These are phyloP conservation scores for Fusarium citri DNA, from an alignment of 2,329 filamentous ascomycete genomes.

Conservation along the genomic window DNA sequence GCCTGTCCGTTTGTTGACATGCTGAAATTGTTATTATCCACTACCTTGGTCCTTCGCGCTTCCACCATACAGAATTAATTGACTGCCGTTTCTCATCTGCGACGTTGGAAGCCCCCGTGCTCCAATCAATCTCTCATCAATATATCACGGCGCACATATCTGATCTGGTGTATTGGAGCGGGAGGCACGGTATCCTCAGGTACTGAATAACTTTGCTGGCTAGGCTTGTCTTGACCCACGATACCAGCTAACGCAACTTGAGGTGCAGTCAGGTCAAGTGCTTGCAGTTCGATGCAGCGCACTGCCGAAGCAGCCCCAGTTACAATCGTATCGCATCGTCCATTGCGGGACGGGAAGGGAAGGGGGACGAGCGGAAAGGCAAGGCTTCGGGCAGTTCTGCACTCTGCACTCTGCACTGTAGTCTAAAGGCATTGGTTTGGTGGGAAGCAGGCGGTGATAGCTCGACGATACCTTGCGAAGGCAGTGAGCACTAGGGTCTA, in stretches of 20 bases:
- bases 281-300: slow-evolving; percentile 32
- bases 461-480: slow-evolving; percentile 29
- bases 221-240: neutral
- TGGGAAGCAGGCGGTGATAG: slow-evolving; percentile 28
- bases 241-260: slow-evolving; percentile 9
- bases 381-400: slow-evolving; percentile 22
- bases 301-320: slow-evolving; percentile 36
- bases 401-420: neutral
- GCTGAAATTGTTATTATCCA: slow-evolving; percentile 47
- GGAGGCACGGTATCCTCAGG: neutral
- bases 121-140: slow-evolving; percentile 21
- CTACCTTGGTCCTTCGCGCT: slow-evolving; percentile 27
- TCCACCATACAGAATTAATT: slow-evolving; percentile 16
- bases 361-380: slow-evolving; percentile 18
- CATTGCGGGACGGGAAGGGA: slow-evolving; percentile 32
- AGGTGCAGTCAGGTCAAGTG: slow-evolving; percentile 29
- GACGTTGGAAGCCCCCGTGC: slow-evolving; percentile 35
- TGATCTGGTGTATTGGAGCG: slow-evolving; percentile 20
- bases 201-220: neutral
- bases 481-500: slow-evolving; percentile 42
- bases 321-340: slow-evolving; percentile 20
- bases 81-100: slow-evolving; percentile 39
- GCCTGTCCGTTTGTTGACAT: slow-evolving; percentile 45
- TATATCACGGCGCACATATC: slow-evolving; percentile 33
- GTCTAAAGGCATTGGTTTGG: slow-evolving; percentile 16